Base-by-base conservation (phyloP, 345 rosid genomes). In the Cardamine occulta region DNA sequence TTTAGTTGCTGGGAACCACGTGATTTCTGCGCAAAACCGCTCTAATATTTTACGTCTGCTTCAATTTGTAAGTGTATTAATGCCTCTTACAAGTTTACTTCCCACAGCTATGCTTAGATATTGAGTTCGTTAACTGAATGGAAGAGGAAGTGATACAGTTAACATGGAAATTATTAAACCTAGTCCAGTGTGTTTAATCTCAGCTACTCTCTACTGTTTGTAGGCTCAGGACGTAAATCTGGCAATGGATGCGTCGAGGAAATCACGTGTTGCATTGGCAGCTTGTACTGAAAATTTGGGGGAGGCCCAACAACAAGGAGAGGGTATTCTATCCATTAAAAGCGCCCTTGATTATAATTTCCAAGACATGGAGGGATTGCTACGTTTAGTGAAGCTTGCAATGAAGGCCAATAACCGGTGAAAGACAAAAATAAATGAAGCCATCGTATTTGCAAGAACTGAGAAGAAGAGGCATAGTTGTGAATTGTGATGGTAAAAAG, bases 191-290 rank as follows among this genome's bases (percentile, higher is more conserved):
- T 66, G 63, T 12, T 58, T 66, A 66, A 65, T 58, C 68, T 66
- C 49, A 39, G 63, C 57, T 57, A 79, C 6, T 72, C 51, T 75
- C 57, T 66, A 64, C 44, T 73, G 66, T 42, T 79, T 83, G 68
- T 93, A 96, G 99, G 63, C 88, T 12, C 97, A 91, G 67, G 86
- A 96, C 55, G 89, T 91, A 66, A 85, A 77, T 81, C 82, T 76
- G 82, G 98, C 97, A 35, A 88, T 96, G 96, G 98, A 93, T 70
- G 99, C 99, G 72, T 86, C 99, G n/a, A 91, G 89, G 79, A 96
- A 87, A 82, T 89, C 97, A 42, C 85, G 77, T 47, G 70, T 61
- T 74, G 89, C 99, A 26, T 85, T 90, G 79, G 84, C 82, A 35
- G 89, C 89, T 74, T 89, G 86, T 77, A 82, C 72, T 73, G 77